A percentile compares a stretch with the other conserved stretches of the same genome.
Conservation (phyloP, 192 early-diverging fungal genomes). For the Rhizophagus sp. region DNA sequence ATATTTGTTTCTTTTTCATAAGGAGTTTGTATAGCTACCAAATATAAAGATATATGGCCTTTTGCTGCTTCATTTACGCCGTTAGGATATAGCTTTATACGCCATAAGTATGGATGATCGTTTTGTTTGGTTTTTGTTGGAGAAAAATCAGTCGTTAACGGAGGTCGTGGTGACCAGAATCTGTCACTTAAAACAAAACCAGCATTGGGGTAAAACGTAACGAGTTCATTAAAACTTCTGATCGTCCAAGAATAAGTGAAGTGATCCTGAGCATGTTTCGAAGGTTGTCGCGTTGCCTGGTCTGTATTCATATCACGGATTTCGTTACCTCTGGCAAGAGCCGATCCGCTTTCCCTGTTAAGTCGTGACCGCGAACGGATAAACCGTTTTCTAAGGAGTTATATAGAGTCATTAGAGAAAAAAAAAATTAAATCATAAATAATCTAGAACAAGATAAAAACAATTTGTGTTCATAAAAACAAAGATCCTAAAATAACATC, state of each 20-base stretch:
- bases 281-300: conserved; percentile 27
- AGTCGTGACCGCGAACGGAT: conserved; percentile 30
- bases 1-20: conserved; percentile 28
- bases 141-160: conserved; percentile 7
- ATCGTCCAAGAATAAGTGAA: conserved; percentile 31
- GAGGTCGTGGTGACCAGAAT: conserved; percentile 29
- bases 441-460: not conserved
- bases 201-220: conserved; percentile 28
- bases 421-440: not conserved
- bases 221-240: conserved; percentile 30
- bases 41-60: conserved; percentile 31
- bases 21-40: conserved; percentile 30
- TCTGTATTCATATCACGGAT: conserved; percentile 33
- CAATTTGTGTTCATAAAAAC: not conserved
- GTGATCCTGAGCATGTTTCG: conserved; percentile 21
- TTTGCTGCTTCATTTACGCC: conserved; percentile 30
- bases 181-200: conserved; percentile 29
- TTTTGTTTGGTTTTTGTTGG: conserved; percentile 19
- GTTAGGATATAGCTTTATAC: conserved; percentile 29
- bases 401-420: not conserved
- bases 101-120: conserved; percentile 29
- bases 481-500: not conserved
- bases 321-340: conserved; percentile 23
- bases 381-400: conserved; percentile 29
- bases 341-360: conserved; percentile 29